Evolutionary conservation across 805 yeast species (phyloP), one percentile per base, ranked within the genome.

Genomic region (Candida rishiriensis): DNA sequence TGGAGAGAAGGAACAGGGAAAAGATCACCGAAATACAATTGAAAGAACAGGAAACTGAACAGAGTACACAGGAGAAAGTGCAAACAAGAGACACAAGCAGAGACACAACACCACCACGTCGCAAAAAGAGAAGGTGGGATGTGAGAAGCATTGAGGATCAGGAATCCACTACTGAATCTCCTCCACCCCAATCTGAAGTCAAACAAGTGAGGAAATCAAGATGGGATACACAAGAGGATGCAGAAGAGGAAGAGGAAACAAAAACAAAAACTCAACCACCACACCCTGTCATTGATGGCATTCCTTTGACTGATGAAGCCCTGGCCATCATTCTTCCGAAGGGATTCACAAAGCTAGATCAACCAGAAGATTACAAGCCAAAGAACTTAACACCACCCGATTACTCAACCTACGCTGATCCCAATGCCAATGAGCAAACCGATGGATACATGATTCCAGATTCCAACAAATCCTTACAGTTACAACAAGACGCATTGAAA

Each of bases 371-470:
- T 16, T 78, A 70, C 49, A 55, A 55, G n/a, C 79, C 72, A 2
- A 43, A 58, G 31, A 44, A 62, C 3, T 36, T 50, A 10, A 31
- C 37, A n/a, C 60, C 64, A 0, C 72, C 74, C 1, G 76, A 73
- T 49, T 49, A 65, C 30, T 46, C 61, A 2, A 34, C 45, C 3
- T 42, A 42, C 30, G 39, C 46, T 13, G 49, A 54, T 34, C 55
- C 61, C 8, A 54, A 59, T 36, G 41, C 56, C 42, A n/a, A 45
- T 1, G 33, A 55, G 41, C 49, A 59, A 3, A 57, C 52, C 16
- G 63, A 57, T 15, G 68, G 74, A 0, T 83, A 76, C 49, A 62
- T 68, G 50, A 72, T 81, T 29, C 87, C 87, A 0, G 81, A 78
- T 17, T 73, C 63, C 14, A 68, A 69, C 15, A 60, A 52, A 21